Percentiles rank a stretch among this genome's conserved stretches.
Conservation (phyloP, 2,329 filamentous ascomycete species). For the Fusarium bulbicola region DNA sequence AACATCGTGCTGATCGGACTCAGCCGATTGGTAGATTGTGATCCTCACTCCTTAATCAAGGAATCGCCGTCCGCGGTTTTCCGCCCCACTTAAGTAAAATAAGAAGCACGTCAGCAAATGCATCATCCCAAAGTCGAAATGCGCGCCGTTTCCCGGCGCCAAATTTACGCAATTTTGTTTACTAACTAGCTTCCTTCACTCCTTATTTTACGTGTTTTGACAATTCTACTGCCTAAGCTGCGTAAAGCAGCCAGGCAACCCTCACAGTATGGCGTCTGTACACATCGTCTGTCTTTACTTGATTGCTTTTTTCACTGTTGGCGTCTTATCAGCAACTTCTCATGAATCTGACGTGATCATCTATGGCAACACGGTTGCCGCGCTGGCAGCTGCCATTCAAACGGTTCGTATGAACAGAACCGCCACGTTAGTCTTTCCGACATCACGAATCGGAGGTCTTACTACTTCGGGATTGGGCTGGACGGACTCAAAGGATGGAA, state of each 20-base stretch:
- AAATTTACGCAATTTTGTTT: neutral
- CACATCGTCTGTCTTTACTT: neutral
- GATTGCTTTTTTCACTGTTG: neutral
- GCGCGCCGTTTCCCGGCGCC: neutral
- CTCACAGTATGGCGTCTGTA: neutral
- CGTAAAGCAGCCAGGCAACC: neutral
- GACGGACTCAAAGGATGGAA: slow-evolving; percentile 28
- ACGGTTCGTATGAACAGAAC: slow-evolving; percentile 31
- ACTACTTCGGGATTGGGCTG: slow-evolving; percentile 29
- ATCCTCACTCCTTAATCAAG: neutral
- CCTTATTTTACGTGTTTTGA: neutral
- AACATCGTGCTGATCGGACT: neutral
- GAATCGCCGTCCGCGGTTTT: slow-evolving; percentile 7
- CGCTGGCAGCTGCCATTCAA: slow-evolving; percentile 28
- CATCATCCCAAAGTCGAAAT: neutral
- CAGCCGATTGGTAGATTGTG: slow-evolving; percentile 2
- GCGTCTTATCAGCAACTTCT: neutral
- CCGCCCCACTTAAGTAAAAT: slow-evolving; percentile 2
- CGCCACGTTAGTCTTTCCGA: slow-evolving; percentile 20
- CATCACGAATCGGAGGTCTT: slow-evolving; percentile 21
- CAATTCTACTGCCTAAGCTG: neutral
- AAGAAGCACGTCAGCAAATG: neutral
- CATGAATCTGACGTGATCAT: slow-evolving; percentile 28
- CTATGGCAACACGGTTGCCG: slow-evolving; percentile 35
- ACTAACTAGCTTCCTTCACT: neutral